Evolutionary conservation across 2,329 filamentous ascomycete genomes (phyloP).

Genomic region (Pseudogymnoascus sp.): DNA sequence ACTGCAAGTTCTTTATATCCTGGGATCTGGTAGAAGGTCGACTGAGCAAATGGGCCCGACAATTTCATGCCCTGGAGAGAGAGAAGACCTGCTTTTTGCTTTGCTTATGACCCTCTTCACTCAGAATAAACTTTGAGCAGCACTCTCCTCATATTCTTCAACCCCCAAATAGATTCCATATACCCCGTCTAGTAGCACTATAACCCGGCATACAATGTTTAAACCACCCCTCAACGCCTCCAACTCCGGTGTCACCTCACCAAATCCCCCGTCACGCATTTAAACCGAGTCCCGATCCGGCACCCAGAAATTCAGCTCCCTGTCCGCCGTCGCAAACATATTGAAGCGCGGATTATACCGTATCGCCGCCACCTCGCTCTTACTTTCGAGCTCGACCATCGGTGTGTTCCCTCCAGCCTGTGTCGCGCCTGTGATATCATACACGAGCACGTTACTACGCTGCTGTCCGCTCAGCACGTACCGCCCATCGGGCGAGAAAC

Average conservation of each 20-base stretch:
- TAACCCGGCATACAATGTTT: neutral
- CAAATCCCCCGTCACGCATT: neutral
- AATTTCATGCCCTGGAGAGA: neutral
- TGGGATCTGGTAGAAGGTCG: neutral
- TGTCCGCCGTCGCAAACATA: slow-evolving; percentile 83
- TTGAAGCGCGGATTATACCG: slow-evolving; percentile 90
- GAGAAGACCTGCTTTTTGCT: neutral
- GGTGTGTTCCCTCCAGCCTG: slow-evolving; percentile 43
- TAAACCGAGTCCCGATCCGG: slow-evolving; percentile 48
- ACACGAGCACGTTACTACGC: slow-evolving; percentile 68
- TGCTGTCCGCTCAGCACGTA: slow-evolving; percentile 78
- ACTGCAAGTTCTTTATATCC: neutral
- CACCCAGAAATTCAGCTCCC: slow-evolving; percentile 73
- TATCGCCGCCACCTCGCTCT: slow-evolving; percentile 64
- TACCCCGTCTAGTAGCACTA: neutral
- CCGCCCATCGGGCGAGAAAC: slow-evolving; percentile 82
- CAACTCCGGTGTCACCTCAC: neutral
- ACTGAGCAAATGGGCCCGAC: neutral
- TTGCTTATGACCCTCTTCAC: neutral
- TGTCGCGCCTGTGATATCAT: slow-evolving; percentile 56
- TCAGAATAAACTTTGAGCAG: neutral
- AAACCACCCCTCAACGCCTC: neutral
- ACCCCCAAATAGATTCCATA: neutral
- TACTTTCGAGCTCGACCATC: slow-evolving; percentile 57
- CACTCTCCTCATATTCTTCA: neutral